phyloP scores from a whole-genome alignment of 257 asterid genomes.

The Catharanthus roseus region DNA sequence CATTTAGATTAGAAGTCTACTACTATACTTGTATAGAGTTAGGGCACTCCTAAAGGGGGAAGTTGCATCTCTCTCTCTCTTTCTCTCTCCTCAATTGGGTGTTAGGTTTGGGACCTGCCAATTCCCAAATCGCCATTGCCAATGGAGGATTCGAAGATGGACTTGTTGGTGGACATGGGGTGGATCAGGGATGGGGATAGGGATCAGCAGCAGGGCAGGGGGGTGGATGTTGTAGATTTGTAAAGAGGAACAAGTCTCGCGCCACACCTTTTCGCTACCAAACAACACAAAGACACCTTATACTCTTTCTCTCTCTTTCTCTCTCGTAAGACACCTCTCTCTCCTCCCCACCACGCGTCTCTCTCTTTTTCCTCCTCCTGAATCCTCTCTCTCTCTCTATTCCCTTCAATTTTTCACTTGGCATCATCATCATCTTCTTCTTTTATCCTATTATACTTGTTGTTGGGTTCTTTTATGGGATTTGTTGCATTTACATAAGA shows the following conservation, averaged over 20 bases:
- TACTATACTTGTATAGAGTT: too few relatives aligned
- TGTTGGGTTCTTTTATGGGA: not conserved
- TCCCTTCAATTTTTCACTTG: constrained; percentile 15
- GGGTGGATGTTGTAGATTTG: not conserved
- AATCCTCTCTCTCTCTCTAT: constrained; percentile 8
- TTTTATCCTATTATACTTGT: too few relatives aligned
- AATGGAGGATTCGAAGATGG: not conserved
- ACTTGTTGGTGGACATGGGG: not conserved
- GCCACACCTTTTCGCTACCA: constrained; percentile 21
- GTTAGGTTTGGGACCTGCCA: too few relatives aligned
- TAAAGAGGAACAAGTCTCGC: constrained; percentile 18
- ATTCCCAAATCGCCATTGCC: not conserved
- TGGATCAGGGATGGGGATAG: not conserved
- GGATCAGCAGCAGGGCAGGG: not conserved
- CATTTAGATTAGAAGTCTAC: too few relatives aligned
- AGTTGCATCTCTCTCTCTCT: too few relatives aligned
- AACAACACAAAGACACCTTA: constrained; percentile 15
- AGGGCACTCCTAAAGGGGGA: too few relatives aligned
- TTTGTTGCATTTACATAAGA: not conserved
- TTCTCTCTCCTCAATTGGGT: too few relatives aligned
- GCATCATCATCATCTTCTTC: constrained; percentile 3
- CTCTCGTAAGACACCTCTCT: constrained; percentile 1
- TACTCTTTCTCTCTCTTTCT: too few relatives aligned
- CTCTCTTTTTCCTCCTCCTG: constrained; percentile 15
- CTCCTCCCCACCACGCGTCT: constrained; percentile 22